These are phyloP conservation scores for Candida cerambycidarum DNA, from an alignment of 805 yeast species.

Conservation along the genomic window DNA sequence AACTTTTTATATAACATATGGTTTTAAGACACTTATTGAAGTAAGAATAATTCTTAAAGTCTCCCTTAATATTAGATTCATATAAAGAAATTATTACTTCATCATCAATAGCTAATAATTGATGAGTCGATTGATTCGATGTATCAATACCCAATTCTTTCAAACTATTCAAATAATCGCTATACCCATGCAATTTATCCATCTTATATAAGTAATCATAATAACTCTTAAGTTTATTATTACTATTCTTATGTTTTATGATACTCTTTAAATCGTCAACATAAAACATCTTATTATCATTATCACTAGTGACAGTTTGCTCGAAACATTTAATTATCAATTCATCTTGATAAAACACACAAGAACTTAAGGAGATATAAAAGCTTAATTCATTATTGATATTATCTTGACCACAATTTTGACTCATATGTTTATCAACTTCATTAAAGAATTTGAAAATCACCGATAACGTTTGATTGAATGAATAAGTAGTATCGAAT, in stretches of 20 bases:
- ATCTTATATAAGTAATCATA: conserved; percentile 19
- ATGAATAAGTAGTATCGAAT: conserved; percentile 27
- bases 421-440: conserved; percentile 33
- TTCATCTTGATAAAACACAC: conserved; percentile 38
- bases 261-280: conserved; percentile 35
- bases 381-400: conserved; percentile 25
- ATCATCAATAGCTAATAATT: conserved; percentile 25
- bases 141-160: conserved; percentile 30
- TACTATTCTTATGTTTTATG: conserved; percentile 16
- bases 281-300: conserved; percentile 30
- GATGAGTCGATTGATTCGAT: not conserved
- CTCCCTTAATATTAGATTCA: conserved; percentile 26
- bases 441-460: conserved; percentile 37
- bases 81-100: conserved; percentile 37
- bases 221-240: conserved; percentile 27
- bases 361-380: conserved; percentile 29
- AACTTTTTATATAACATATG: conserved; percentile 27
- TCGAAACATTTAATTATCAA: conserved; percentile 42
- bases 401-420: conserved; percentile 19
- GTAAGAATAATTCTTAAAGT: conserved; percentile 37
- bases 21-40: conserved; percentile 29
- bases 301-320: conserved; percentile 33
- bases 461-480: conserved; percentile 32
- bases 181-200: conserved; percentile 34
- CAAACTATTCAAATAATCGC: conserved; percentile 34